Conservation (phyloP, 2,329 filamentous ascomycete genomes). For the Pseudocercospora fijiensis region DNA sequence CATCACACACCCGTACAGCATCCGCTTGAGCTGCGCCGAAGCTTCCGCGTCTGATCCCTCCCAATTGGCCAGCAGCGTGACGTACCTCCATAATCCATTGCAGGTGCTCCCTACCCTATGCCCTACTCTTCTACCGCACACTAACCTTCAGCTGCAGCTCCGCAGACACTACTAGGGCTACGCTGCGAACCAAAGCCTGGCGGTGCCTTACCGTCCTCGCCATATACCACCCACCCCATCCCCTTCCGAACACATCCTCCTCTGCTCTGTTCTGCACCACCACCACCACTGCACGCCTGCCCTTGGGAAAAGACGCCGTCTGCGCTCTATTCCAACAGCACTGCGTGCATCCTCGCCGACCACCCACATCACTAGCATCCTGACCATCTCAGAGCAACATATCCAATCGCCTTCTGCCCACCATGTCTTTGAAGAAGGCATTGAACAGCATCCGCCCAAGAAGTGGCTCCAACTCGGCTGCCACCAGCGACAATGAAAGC, state of each 20-base stretch:
- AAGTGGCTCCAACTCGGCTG: constrained; percentile 30
- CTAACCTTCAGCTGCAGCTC: background rate
- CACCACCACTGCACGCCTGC: constrained; percentile 1
- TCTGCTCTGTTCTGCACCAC: background rate
- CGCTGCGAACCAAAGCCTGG: background rate
- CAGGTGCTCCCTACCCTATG: no score
- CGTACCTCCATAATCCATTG: no score
- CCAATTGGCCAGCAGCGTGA: constrained; percentile 2
- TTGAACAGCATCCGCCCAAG: constrained; percentile 46
- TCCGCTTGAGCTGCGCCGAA: constrained; percentile 8
- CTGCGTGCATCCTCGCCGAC: background rate
- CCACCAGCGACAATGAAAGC: constrained; percentile 24
- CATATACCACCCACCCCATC: background rate
- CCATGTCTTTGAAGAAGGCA: constrained; percentile 48
- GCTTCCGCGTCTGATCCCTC: constrained; percentile 7
- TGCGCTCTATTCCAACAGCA: constrained; percentile 9
- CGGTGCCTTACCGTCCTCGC: background rate
- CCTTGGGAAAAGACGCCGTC: constrained; percentile 9
- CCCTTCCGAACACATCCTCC: constrained; percentile 3
- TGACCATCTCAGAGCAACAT: background rate
- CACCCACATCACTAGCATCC: background rate
- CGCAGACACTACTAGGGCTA: background rate
- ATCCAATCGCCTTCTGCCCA: background rate
- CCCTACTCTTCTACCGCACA: background rate
- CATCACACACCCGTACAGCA: background rate